Base-by-base conservation (phyloP, 805 yeast genomes). In the Monosporozyma aerobia region DNA sequence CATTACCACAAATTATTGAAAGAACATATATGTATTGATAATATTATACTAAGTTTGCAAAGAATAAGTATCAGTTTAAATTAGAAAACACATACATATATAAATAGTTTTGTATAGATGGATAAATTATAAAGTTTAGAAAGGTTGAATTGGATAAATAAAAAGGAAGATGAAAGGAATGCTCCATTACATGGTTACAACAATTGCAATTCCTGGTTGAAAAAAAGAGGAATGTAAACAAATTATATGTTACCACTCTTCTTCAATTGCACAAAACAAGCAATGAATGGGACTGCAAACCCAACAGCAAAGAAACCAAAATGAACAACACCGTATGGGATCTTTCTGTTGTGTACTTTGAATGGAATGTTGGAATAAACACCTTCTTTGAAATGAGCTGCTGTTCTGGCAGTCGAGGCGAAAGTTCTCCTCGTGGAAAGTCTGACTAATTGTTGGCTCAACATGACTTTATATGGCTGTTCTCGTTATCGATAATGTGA, bases 301-400 rank as follows among this genome's bases (percentile, higher is more conserved):
- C 89, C 92, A 44, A 81, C 65, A 69, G 85, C 81, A 59, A 85
- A 77, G 75, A 82, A 85, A 51, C 90, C 81, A 78, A 87, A 85
- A 77, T 85, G 95, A 60, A 85, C 78, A 51, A 89, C 75, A 60
- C 83, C 87, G 71, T 79, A 90, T 61, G 97, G 98, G 59, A 92
- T 79, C 76, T 82, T 86, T 80, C 96, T 90, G 81, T 83, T 78
- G 80, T 89, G 90, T 58, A 92, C 95, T 79, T 82, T 82, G 82
- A 92, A 94, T 60, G 99, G 99, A 58, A 92, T 68, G 81, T 94
- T 92, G 65, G 85, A 77, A 83, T 94, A 94, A 48, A 84, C 83
- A 67, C 97, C 97, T 66, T 80, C 85, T 63, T 82, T 81, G 68
- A 78, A 82, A 73, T 80, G 86, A n/a, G 40, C 55, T 22, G 69